Percentiles rank a stretch among this genome's conserved stretches.
Evolutionary conservation across 192 early-diverging fungal genomes (phyloP).

Genomic region (Umbelopsis sp.): DNA sequence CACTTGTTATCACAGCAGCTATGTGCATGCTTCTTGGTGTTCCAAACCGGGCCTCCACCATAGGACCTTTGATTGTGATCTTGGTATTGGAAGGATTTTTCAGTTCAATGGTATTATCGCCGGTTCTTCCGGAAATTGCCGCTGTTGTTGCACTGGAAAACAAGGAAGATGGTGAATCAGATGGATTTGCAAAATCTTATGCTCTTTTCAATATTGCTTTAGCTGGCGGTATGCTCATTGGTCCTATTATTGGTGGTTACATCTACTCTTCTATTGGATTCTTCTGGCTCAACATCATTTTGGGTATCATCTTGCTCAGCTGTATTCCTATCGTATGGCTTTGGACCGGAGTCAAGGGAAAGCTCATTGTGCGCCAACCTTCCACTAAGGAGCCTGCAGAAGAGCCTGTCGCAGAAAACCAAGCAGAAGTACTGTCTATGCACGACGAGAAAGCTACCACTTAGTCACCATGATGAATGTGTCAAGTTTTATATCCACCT

Average conservation of each 20-base stretch:
- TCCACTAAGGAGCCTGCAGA: not conserved
- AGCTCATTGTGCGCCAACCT: not conserved
- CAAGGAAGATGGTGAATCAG: slow-evolving; percentile 31
- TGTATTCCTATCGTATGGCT: slow-evolving; percentile 26
- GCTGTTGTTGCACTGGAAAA: slow-evolving; percentile 37
- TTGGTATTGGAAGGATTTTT: slow-evolving; percentile 37
- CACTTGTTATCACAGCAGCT: slow-evolving; percentile 20
- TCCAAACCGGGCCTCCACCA: slow-evolving; percentile 13
- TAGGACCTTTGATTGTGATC: slow-evolving; percentile 33
- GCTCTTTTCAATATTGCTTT: slow-evolving; percentile 48
- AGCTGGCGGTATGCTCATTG: slow-evolving; percentile 34
- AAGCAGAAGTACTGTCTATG: too few species aligned
- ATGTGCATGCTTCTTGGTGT: slow-evolving; percentile 31
- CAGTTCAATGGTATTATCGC: slow-evolving; percentile 38
- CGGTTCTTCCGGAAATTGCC: slow-evolving; percentile 47
- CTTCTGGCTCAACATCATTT: slow-evolving; percentile 34
- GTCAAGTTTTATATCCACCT: too few species aligned
- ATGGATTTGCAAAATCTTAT: slow-evolving; percentile 47
- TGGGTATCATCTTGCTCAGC: slow-evolving; percentile 8
- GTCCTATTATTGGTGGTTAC: slow-evolving; percentile 28
- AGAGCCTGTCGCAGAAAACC: not conserved
- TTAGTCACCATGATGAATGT: too few species aligned
- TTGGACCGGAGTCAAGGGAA: slow-evolving; percentile 13
- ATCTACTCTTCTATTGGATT: slow-evolving; percentile 29
- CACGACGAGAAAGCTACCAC: too few species aligned